Evolutionary conservation across 2,329 filamentous ascomycete species (phyloP), one percentile per base, ranked within the genome.

Genomic region (Colletotrichum cuscutae): DNA sequence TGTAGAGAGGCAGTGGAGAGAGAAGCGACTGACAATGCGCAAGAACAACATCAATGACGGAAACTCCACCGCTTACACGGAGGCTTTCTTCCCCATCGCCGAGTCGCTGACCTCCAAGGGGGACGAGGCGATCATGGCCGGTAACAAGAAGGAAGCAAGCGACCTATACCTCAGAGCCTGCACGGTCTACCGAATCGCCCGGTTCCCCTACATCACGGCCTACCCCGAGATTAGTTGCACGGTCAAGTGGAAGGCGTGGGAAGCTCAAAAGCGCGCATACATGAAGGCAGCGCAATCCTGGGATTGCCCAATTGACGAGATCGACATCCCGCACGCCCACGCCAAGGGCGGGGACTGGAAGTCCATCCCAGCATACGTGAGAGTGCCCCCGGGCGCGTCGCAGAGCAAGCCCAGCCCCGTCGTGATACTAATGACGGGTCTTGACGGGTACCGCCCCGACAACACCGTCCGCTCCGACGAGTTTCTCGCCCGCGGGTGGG

Each of bases 101-200:
- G 86, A 89, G 75, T 80, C 85, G 2, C 86, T 95, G 15, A 85
- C 87, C 6, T 75, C 78, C 1, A 81, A 86, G 53, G 92, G 88
- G 22, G 85, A 89, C 74, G 81, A 85, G 30, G 87, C 87, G 1
- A 82, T 88, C 52, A 77, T 82, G 9, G 79, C 82, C 2, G 88
- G 86, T 32, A 84, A 91, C 69, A 79, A 78, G 5, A 84, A 85
- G 52, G 85, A 86, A 54, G 91, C 92, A 1, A 89, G 88, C 4
- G 88, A 88, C 46, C 85, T 92, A 22, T 94, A 91, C 80, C 86
- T 94, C n/a, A 90, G 93, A 26, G 91, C 91, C 5, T 92, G 92
- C 26, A 90, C 91, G 30, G 86, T 95, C n/a, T 92, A 93, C 80
- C 88, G 93, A 65, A 94, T 95, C 76, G 87, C 91, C 0, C 88